Conservation (phyloP, 164 flowering plant species). For the Dillenia turbinata region DNA sequence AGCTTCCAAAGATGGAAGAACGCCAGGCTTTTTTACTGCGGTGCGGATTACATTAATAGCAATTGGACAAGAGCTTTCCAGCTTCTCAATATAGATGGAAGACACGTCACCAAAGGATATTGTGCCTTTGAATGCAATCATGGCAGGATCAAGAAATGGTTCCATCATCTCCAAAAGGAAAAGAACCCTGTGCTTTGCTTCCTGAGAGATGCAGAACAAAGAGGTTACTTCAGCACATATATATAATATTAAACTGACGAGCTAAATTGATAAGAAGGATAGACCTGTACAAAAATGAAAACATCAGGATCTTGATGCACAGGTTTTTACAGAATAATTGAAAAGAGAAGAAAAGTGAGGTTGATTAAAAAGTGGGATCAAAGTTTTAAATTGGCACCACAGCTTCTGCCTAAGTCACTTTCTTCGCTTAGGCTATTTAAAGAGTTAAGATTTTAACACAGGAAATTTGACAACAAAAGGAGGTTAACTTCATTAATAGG, state of each 20-base stretch:
- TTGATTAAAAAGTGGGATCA: too few relatives aligned
- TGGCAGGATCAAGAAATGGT: constrained; percentile 80
- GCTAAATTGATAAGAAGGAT: not conserved
- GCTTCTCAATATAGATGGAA: constrained; percentile 38
- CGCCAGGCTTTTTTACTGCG: constrained; percentile 67
- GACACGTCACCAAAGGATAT: constrained; percentile 75
- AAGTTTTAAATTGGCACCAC: too few relatives aligned
- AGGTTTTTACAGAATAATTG: too few relatives aligned
- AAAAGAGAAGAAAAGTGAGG: too few relatives aligned
- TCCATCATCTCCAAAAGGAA: constrained; percentile 92
- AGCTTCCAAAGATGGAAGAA: constrained; percentile 81
- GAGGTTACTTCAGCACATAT: not conserved
- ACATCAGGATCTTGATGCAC: not conserved
- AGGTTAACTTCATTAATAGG: too few relatives aligned
- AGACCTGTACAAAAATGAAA: not conserved
- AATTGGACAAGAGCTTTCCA: constrained; percentile 49
- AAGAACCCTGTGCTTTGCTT: constrained; percentile 65
- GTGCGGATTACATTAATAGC: constrained; percentile 71
- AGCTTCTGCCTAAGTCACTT: too few relatives aligned
- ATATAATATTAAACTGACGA: too few relatives aligned
- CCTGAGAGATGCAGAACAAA: constrained; percentile 35
- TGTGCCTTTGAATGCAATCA: constrained; percentile 37
- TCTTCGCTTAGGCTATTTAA: too few relatives aligned
- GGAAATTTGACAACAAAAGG: too few relatives aligned
- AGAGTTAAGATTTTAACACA: too few relatives aligned